A percentile compares a stretch with the other conserved stretches of the same genome.
Conservation (phyloP, 2,329 filamentous ascomycete species). For the Tolypocladium cylindrosporum region DNA sequence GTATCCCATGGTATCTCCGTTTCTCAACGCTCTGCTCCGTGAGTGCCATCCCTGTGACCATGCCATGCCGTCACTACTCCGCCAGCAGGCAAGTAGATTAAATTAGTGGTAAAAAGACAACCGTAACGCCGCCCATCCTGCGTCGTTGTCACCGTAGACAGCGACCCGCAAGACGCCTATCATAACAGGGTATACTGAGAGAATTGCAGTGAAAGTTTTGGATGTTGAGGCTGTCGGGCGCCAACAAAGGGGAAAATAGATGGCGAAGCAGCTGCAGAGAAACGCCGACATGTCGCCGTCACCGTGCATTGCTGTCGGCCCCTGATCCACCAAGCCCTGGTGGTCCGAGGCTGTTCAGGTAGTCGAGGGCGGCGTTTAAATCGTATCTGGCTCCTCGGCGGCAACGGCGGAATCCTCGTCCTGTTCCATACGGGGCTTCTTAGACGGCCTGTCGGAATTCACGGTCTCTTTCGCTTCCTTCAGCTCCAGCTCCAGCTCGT, state of each 20-base stretch:
- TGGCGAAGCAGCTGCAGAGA: not conserved
- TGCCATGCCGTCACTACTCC: not conserved
- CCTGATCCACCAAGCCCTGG: not conserved
- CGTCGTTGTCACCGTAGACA: not conserved
- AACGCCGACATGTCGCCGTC: not conserved
- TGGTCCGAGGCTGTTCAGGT: not conserved
- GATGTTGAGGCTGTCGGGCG: not conserved
- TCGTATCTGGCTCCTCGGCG: not conserved
- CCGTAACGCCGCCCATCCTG: not conserved
- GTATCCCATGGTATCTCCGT: constrained; percentile 3
- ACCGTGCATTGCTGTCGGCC: not conserved
- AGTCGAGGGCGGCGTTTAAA: not conserved
- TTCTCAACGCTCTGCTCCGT: not conserved
- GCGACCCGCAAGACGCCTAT: not conserved
- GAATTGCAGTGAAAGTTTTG: not conserved
- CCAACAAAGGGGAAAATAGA: too few relatives aligned
- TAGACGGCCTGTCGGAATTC: constrained; percentile 7
- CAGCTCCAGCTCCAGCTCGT: constrained; percentile 60
- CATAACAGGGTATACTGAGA: not conserved
- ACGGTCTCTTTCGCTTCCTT: constrained; percentile 18
- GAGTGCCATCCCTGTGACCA: not conserved
- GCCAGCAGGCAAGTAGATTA: not conserved
- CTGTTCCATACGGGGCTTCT: constrained; percentile 6
- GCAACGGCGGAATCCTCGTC: not conserved
- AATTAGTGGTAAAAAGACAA: not conserved